phyloP scores from a whole-genome alignment of 768 basidiomycete species.

The Exsudoporus frostii region DNA sequence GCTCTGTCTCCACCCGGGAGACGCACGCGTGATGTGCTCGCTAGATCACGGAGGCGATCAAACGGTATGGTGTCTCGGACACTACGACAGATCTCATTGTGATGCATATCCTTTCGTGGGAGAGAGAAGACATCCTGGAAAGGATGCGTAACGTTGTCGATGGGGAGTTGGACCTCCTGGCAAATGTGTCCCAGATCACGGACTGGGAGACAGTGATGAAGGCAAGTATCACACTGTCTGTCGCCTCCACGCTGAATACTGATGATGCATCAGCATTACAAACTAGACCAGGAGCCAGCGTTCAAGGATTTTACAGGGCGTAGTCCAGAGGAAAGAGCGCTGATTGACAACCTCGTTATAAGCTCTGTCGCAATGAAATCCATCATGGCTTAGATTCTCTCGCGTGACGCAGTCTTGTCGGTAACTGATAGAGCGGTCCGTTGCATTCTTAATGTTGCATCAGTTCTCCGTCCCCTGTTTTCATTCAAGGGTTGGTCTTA shows the following conservation, averaged over 20 bases:
- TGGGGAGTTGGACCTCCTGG: conserved; percentile 52
- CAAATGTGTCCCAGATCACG: conserved; percentile 43
- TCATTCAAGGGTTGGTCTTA: neutral
- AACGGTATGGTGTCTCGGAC: conserved; percentile 80
- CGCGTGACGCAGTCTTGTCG: neutral
- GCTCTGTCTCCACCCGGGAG: neutral
- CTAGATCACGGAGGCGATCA: conserved; percentile 86
- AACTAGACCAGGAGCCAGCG: conserved; percentile 54
- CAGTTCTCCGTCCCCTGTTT: neutral
- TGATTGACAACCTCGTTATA: conserved; percentile 66
- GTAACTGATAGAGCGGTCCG: neutral
- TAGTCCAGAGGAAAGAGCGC: conserved; percentile 33
- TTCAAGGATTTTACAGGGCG: conserved; percentile 36
- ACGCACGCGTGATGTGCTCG: neutral
- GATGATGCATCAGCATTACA: conserved; percentile 53
- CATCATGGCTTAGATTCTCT: conserved; percentile 37
- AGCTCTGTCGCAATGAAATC: conserved; percentile 82
- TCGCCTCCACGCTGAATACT: neutral
- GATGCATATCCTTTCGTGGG: conserved; percentile 55
- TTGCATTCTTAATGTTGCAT: neutral
- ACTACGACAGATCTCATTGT: conserved; percentile 63
- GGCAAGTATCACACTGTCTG: conserved; percentile 41
- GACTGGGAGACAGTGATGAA: conserved; percentile 77
- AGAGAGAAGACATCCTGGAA: conserved; percentile 41
- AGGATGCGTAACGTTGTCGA: conserved; percentile 56